These are phyloP conservation scores for Calamus simplicifolius DNA, from an alignment of 176 grass and related monocot genomes.

Conservation along the genomic window DNA sequence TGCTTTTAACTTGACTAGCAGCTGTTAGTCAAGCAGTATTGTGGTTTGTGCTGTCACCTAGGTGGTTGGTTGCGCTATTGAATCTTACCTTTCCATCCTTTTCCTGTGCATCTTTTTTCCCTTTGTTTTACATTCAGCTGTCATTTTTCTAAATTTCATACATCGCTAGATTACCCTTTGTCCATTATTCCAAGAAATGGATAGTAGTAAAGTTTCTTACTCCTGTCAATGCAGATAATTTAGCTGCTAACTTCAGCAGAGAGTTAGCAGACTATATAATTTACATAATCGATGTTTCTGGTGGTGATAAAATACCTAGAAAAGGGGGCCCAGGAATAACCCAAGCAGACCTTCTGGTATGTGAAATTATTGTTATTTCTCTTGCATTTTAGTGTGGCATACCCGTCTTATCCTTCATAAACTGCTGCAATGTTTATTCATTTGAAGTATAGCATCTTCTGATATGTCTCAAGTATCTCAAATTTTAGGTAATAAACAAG, in stretches of 20 bases:
- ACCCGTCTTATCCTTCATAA: background rate
- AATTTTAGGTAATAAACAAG: conserved; percentile 85
- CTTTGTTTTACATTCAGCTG: too few species aligned
- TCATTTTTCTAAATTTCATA: too few species aligned
- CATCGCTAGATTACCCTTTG: too few species aligned
- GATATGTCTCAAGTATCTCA: background rate
- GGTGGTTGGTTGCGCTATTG: too few species aligned
- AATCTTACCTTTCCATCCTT: too few species aligned
- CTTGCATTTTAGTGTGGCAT: background rate
- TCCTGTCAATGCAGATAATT: conserved; percentile 60
- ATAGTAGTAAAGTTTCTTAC: too few species aligned
- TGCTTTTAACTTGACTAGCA: too few species aligned
- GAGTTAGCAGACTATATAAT: conserved; percentile 98
- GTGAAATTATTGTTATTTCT: background rate
- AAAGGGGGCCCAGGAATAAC: conserved; percentile 97
- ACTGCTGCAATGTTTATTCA: background rate
- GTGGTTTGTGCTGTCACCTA: too few species aligned
- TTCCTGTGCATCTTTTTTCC: too few species aligned
- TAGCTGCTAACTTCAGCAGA: conserved; percentile 97
- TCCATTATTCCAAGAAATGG: too few species aligned
- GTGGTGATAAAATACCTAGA: conserved; percentile 94
- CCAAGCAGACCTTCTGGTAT: conserved; percentile 84
- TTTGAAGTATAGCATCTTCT: background rate
- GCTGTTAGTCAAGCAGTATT: too few species aligned
- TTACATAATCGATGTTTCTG: conserved; percentile 97